Evolutionary conservation across 2,329 filamentous ascomycete genomes (phyloP).

Genomic region (Claviceps cyperi): DNA sequence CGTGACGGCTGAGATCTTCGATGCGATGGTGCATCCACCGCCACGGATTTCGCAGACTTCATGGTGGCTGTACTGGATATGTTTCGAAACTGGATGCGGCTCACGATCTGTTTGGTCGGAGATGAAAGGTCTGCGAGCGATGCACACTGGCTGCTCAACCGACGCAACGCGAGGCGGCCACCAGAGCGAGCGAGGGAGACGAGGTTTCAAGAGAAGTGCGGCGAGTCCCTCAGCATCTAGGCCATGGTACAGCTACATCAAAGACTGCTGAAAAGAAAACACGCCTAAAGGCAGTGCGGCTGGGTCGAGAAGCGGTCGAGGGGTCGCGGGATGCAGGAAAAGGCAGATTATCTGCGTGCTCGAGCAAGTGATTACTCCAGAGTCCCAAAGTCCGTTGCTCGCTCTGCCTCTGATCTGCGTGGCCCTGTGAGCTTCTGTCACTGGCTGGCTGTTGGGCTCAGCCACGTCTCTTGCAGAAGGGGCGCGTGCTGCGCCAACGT

Average conservation of each 20-base stretch:
- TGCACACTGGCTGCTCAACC: not conserved
- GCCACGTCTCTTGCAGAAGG: not conserved
- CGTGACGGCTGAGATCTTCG: slow-evolving; percentile 50
- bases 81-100: not conserved
- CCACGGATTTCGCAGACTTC: slow-evolving; percentile 39
- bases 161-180: slow-evolving; percentile 1
- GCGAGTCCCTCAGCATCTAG: slow-evolving; percentile 2
- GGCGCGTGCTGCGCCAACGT: not conserved
- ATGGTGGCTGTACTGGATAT: slow-evolving; percentile 19
- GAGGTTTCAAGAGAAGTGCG: not conserved
- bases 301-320: not conserved
- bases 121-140: not conserved
- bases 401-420: not conserved
- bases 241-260: slow-evolving; percentile 5
- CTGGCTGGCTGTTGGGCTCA: not conserved
- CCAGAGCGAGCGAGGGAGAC: not conserved
- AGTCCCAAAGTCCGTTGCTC: too few relatives aligned
- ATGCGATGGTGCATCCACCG: slow-evolving; percentile 30
- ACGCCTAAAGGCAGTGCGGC: slow-evolving; percentile 1
- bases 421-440: not conserved
- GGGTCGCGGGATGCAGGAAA: not conserved
- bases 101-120: not conserved
- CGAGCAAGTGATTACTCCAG: not conserved
- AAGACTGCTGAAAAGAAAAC: slow-evolving; percentile 1
- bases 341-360: not conserved